phyloP scores from a whole-genome alignment of 352 stramenopile species.

The Phytopythium cucurbitacearum region DNA sequence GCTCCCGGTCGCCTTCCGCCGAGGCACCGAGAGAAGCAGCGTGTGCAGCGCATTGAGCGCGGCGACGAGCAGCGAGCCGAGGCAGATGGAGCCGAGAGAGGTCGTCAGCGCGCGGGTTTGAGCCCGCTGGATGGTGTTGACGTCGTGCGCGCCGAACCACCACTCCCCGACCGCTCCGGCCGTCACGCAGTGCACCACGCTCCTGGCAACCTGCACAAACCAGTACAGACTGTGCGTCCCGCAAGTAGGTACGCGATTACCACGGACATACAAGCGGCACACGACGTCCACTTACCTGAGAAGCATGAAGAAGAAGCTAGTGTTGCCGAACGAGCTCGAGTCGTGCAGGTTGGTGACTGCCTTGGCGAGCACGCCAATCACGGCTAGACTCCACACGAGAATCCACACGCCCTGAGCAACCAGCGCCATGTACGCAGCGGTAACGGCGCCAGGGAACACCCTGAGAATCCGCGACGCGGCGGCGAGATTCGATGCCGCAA shows the following conservation, averaged over 20 bases:
- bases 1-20: constrained; percentile 55
- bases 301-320: constrained; percentile 82
- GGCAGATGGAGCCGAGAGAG: constrained; percentile 79
- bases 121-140: constrained; percentile 66
- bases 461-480: constrained; percentile 66
- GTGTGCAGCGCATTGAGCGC: constrained; percentile 60
- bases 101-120: constrained; percentile 62
- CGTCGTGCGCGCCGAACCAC: constrained; percentile 78
- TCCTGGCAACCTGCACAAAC: constrained; percentile 83
- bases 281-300: constrained; percentile 42
- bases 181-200: constrained; percentile 83
- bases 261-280: neutral
- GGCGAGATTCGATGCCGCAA: constrained; percentile 75
- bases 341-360: constrained; percentile 45
- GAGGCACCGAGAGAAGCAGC: constrained; percentile 58
- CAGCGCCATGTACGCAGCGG: constrained; percentile 60
- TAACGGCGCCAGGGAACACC: constrained; percentile 71
- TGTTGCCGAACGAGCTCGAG: constrained; percentile 58
- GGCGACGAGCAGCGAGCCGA: constrained; percentile 79
- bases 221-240: constrained; percentile 57
- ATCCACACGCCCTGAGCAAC: constrained; percentile 63
- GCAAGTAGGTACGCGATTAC: neutral
- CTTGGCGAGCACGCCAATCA: constrained; percentile 70
- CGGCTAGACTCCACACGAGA: constrained; percentile 68
- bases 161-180: constrained; percentile 79